These are phyloP conservation scores for Tetrahymena borealis DNA, from an alignment of 73 alveolate species.

Conservation along the genomic window DNA sequence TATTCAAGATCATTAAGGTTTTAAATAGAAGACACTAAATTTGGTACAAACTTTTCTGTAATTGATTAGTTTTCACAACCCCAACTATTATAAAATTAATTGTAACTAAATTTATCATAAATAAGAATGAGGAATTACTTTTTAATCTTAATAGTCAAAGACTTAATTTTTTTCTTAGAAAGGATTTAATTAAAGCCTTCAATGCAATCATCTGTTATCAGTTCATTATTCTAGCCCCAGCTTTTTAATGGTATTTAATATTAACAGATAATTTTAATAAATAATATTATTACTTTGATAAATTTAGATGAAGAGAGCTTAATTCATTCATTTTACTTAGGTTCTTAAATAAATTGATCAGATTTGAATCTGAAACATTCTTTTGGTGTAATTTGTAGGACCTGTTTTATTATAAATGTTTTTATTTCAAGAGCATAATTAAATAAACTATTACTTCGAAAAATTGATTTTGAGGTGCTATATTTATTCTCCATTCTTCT, in stretches of 20 bases:
- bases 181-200: neutral
- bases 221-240: neutral
- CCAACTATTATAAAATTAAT: neutral
- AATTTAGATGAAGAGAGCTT: neutral
- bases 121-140: neutral
- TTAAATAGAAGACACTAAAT: neutral
- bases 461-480: neutral
- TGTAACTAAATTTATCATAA: neutral
- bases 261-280: neutral
- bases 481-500: neutral
- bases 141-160: neutral
- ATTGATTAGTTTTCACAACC: neutral
- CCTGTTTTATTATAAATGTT: neutral
- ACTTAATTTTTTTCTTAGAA: neutral
- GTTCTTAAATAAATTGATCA: neutral
- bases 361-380: neutral
- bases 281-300: neutral
- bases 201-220: neutral
- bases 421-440: neutral
- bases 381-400: neutral
- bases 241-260: neutral
- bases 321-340: neutral
- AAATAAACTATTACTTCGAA: neutral
- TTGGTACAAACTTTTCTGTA: neutral
- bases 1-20: neutral